Base-by-base conservation (phyloP, 345 rosid species). In the Citrus hindsii region DNA sequence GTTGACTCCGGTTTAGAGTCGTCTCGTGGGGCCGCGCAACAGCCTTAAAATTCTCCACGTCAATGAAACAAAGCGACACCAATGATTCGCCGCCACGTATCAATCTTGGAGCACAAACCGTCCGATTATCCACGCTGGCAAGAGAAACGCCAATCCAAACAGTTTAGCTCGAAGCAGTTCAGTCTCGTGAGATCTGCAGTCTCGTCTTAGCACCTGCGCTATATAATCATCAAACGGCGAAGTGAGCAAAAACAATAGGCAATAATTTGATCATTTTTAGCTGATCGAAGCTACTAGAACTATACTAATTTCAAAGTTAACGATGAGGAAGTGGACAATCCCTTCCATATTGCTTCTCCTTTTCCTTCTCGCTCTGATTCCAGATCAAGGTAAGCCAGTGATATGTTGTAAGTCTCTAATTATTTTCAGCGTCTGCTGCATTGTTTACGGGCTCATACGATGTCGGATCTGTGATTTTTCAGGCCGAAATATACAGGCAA, bases 291-390 rank as follows among this genome's bases (percentile, higher is more conserved):
- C 81, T 82, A 59, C 77, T 62, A 46, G 78, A 79, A 58, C 48
- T 12, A 46, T 1, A 46, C 4, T 55, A 28, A 10, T 42, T 19
- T 40, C 30, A 58, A 75, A 73, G 74, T 76, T 56, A 38, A 78
- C 82, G 13, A 96, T 94, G 99, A 86, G 93, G 97, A 94, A 88
- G 91, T 90, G 94, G 99, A 87, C 98, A 82, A 42, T 92, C 81
- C 91, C 95, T 85, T 90, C 94, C 91, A 90, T 84, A 64, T 79
- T 94, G 82, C 78, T 96, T 85, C 89, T 94, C 28, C 76, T 94
- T 59, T 91, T 90, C 58, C 83, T 96, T 46, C 81, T 94, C 56
- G 87, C 82, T 79, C 87, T 90, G 65, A 84, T 92, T 65, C 90
- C 99, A 65, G 95, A 94, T 94, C 97, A 94, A 88, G 97, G 99